Percentiles rank a stretch among this genome's conserved stretches.
Conservation (phyloP, 2,329 filamentous ascomycete genomes). For the Diplodia corticola region DNA sequence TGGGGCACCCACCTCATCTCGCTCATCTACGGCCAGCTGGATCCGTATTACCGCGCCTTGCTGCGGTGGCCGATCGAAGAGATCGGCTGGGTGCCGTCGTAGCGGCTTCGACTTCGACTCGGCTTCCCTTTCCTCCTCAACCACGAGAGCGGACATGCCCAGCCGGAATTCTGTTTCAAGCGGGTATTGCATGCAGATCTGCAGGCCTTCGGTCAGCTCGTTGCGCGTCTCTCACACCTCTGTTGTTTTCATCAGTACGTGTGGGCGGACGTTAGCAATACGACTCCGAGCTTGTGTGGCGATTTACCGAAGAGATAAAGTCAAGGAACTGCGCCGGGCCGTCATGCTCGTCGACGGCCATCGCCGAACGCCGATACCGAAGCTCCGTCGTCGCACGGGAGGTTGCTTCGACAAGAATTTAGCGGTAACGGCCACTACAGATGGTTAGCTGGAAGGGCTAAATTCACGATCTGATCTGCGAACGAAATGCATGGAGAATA, state of each 20-base stretch:
- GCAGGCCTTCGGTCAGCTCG: neutral
- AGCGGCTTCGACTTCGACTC: neutral
- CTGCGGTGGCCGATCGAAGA: constrained; percentile 11
- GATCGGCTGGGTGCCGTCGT: constrained; percentile 9
- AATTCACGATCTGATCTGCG: neutral
- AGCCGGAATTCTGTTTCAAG: neutral
- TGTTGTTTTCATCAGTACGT: neutral
- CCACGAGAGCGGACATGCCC: neutral
- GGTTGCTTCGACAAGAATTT: neutral
- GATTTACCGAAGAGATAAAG: neutral
- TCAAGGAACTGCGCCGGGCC: neutral
- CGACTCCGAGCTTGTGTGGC: neutral
- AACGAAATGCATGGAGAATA: neutral
- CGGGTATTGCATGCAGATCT: neutral
- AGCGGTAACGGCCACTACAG: neutral
- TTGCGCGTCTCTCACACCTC: too few species aligned
- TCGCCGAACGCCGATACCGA: neutral
- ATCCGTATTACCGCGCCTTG: neutral
- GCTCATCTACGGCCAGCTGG: neutral
- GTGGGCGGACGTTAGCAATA: neutral
- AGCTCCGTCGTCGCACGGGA: neutral
- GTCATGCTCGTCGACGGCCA: neutral
- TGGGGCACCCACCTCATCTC: constrained; percentile 9
- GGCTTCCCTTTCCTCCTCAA: neutral
- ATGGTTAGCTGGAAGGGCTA: neutral